These are phyloP conservation scores for Scorias spongiosa DNA, from an alignment of 2,329 filamentous ascomycete genomes.

Conservation along the genomic window DNA sequence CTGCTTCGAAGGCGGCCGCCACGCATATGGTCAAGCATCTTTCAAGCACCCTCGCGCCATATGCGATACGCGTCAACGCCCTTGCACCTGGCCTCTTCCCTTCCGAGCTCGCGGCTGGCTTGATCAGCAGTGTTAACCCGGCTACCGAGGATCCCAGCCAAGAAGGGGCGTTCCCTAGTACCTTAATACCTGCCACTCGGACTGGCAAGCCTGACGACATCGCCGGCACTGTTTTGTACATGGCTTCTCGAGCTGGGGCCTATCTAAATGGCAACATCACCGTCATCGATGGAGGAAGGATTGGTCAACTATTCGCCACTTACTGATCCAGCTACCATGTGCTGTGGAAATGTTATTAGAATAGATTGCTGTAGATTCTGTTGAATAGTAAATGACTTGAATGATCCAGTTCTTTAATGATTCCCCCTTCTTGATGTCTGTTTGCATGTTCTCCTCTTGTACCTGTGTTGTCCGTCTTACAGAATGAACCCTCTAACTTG, in stretches of 20 bases:
- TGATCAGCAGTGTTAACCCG: conserved; percentile 20
- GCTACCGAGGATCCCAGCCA: conserved; percentile 21
- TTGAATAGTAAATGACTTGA: too few species aligned
- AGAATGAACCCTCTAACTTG: too few species aligned
- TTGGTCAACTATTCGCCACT: conserved; percentile 5
- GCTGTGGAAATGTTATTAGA: too few species aligned
- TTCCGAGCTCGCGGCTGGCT: conserved; percentile 43
- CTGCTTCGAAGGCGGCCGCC: conserved; percentile 31
- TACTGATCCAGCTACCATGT: conserved; percentile 2
- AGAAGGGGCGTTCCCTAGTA: conserved; percentile 26
- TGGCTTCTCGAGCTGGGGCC: conserved; percentile 48
- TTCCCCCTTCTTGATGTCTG: too few species aligned
- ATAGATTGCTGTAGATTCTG: too few species aligned
- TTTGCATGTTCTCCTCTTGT: too few species aligned
- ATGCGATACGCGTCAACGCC: conserved; percentile 34
- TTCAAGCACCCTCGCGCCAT: conserved; percentile 24
- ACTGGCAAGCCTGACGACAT: conserved; percentile 47
- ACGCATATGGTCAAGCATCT: conserved; percentile 36
- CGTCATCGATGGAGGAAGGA: conserved; percentile 44
- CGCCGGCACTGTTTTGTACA: conserved; percentile 48
- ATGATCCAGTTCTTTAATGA: too few species aligned
- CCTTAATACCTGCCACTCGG: conserved; percentile 40
- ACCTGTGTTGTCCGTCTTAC: too few species aligned
- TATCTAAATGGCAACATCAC: conserved; percentile 51
- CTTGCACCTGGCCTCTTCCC: conserved; percentile 44